Conservation (phyloP, 768 basidiomycete genomes). For the Naganishia onofrii region DNA sequence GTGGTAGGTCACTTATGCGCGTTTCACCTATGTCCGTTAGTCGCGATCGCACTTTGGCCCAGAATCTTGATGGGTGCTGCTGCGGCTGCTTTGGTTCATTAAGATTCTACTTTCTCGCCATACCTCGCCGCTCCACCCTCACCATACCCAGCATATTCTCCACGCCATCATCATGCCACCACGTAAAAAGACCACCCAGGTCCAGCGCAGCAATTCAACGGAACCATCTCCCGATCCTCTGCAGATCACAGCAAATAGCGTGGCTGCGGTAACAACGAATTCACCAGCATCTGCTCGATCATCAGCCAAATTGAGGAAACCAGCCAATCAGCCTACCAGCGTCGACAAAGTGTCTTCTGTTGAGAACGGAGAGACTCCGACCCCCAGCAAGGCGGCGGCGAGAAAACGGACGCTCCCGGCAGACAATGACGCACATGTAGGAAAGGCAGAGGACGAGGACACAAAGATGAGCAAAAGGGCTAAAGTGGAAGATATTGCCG, state of each 20-base stretch:
- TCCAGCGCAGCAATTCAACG: neutral
- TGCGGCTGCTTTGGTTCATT: neutral
- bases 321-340: neutral
- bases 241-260: neutral
- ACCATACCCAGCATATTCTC: neutral
- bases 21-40: neutral
- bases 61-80: neutral
- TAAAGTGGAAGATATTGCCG: neutral
- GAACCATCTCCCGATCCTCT: conserved; percentile 17
- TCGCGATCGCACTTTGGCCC: neutral
- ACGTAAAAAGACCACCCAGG: neutral
- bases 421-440: neutral
- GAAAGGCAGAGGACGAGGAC: neutral
- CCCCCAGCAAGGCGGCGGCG: neutral
- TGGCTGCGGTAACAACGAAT: neutral
- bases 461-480: conserved; percentile 4
- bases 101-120: conserved; percentile 19
- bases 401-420: neutral
- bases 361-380: neutral
- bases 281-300: conserved; percentile 3
- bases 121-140: neutral
- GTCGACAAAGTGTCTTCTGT: neutral
- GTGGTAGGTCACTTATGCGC: neutral
- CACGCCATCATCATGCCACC: conserved; percentile 2
- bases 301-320: conserved; percentile 3